phyloP scores from a whole-genome alignment of 345 rosid species.

The Corchorus olitorius region DNA sequence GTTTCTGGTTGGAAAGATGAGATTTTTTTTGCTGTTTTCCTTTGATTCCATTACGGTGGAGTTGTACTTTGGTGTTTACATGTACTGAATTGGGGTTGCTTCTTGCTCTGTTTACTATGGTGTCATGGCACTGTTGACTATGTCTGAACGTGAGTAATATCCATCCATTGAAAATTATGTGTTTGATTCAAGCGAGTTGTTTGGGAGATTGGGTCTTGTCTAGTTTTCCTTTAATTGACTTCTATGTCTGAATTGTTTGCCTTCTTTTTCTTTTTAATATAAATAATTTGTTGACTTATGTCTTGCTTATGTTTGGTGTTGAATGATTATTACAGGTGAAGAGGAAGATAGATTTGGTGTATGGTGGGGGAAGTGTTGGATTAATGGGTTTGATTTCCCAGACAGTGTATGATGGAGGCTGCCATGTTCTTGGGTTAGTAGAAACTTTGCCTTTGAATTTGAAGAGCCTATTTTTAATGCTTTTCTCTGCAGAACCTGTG shows the following conservation, averaged over 20 bases:
- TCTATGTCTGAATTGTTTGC: conserved; percentile 4
- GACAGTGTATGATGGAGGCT: conserved; percentile 83
- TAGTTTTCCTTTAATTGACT: conserved; percentile 4
- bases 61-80: conserved; percentile 19
- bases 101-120: not conserved
- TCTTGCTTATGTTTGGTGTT: conserved; percentile 19
- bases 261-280: not conserved
- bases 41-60: conserved; percentile 5
- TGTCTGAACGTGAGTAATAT: conserved; percentile 2
- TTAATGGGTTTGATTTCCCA: conserved; percentile 91
- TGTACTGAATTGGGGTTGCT: conserved; percentile 22
- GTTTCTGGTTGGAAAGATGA: conserved; percentile 4
- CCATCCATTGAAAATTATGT: conserved; percentile 1
- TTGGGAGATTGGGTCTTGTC: conserved; percentile 12
- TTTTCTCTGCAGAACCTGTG: conserved; percentile 19
- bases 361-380: conserved; percentile 98
- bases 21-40: conserved; percentile 5
- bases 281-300: conserved; percentile 1
- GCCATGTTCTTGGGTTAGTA: conserved; percentile 89
- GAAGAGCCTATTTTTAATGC: conserved; percentile 14
- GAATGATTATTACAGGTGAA: conserved; percentile 52
- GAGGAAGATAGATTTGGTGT: conserved; percentile 87
- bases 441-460: conserved; percentile 9
- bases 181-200: conserved; percentile 11
- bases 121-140: not conserved